Evolutionary conservation across 352 stramenopile species (phyloP).

Genomic region (Phytopythium kandeliae): DNA sequence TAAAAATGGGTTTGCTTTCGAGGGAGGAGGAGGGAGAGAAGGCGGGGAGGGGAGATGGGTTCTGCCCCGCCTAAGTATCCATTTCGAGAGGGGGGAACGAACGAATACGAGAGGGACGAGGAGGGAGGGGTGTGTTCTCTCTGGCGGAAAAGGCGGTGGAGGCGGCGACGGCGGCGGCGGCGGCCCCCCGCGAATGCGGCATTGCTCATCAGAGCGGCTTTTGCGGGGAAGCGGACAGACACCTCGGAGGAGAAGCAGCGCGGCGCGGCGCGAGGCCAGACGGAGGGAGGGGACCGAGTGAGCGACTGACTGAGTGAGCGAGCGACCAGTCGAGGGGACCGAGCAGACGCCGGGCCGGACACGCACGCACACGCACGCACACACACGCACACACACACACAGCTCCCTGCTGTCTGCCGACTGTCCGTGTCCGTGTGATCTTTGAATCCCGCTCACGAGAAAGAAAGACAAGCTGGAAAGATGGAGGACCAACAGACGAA

Average conservation of each 20-base stretch:
- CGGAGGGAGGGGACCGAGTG: constrained; percentile 5
- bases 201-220: constrained; percentile 24
- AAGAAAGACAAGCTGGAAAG: neutral
- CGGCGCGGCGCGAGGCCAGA: constrained; percentile 9
- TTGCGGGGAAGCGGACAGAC: constrained; percentile 18
- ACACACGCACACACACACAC: too few species aligned
- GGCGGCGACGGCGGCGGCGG: too few species aligned
- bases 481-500: constrained; percentile 50
- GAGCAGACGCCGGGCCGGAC: too few species aligned
- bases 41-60: neutral
- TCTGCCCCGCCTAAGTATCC: constrained; percentile 1
- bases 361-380: too few species aligned
- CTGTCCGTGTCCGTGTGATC: too few species aligned
- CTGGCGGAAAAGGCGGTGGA: constrained; percentile 1
- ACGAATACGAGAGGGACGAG: constrained; percentile 7
- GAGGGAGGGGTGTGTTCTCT: too few species aligned
- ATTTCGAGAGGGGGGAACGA: constrained; percentile 6
- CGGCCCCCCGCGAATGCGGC: neutral
- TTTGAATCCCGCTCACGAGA: too few species aligned
- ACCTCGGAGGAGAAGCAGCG: constrained; percentile 7
- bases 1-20: constrained; percentile 7
- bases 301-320: neutral
- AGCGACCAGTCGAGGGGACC: neutral
- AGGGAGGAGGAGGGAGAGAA: constrained; percentile 1
- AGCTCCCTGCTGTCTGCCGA: too few species aligned